These are phyloP conservation scores for Phytophthora citricola DNA, from an alignment of 352 stramenopile genomes.

Conservation along the genomic window DNA sequence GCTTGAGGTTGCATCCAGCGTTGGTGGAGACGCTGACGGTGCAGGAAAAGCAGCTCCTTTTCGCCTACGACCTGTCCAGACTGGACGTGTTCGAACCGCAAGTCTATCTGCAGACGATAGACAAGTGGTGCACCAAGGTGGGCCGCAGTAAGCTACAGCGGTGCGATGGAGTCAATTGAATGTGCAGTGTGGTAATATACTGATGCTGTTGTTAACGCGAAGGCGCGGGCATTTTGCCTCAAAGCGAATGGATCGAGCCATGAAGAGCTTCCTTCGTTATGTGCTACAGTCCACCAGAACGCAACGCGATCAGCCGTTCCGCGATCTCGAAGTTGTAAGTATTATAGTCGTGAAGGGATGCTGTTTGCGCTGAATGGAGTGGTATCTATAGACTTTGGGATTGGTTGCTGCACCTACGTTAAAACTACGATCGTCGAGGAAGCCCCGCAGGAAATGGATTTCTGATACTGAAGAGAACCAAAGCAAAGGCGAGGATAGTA, in stretches of 20 bases:
- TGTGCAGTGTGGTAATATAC: neutral
- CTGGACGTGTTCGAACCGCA: conserved; percentile 40
- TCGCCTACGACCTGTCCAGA: conserved; percentile 37
- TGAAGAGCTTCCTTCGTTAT: conserved; percentile 24
- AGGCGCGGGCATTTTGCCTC: neutral
- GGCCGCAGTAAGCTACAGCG: conserved; percentile 7
- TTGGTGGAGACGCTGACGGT: conserved; percentile 17
- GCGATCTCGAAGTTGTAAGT: conserved; percentile 19
- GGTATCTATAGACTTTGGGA: conserved; percentile 9
- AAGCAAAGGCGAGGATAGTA: neutral
- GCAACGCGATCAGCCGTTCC: conserved; percentile 1
- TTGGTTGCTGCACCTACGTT: conserved; percentile 5
- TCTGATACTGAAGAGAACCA: neutral
- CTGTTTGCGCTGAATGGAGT: neutral
- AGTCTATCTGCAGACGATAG: conserved; percentile 25
- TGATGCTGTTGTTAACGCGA: conserved; percentile 3
- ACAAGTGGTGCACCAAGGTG: conserved; percentile 17
- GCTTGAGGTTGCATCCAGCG: conserved; percentile 12
- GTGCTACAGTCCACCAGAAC: conserved; percentile 4
- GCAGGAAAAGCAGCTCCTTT: conserved; percentile 31
- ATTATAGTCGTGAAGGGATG: neutral
- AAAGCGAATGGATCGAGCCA: conserved; percentile 12
- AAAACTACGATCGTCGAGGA: conserved; percentile 5
- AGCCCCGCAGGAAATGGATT: conserved; percentile 21
- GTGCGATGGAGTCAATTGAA: neutral